phyloP scores from a whole-genome alignment of 1,284 basidiomycete species.

The Coriolopsis trogii region DNA sequence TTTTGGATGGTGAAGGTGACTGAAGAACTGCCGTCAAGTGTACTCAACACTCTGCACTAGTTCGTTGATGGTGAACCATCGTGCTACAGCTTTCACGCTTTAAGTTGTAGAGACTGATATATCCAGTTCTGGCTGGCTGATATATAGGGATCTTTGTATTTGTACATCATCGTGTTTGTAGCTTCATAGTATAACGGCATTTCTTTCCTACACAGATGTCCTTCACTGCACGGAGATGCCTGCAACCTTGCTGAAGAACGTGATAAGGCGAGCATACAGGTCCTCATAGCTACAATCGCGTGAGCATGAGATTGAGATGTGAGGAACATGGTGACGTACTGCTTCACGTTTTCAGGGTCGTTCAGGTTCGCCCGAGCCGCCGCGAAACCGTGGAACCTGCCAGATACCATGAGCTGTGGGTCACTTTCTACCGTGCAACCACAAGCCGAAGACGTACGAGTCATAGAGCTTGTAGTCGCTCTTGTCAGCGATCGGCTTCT shows the following conservation, averaged over 20 bases:
- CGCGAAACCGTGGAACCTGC: conserved; percentile 73
- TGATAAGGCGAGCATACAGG: conserved; percentile 57
- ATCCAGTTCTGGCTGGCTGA: no score
- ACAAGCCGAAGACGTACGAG: conserved; percentile 40
- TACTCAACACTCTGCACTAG: conserved; percentile 18
- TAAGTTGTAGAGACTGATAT: no score
- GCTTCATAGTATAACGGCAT: background rate
- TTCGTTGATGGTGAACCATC: no score
- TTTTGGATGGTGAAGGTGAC: conserved; percentile 66
- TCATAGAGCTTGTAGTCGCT: conserved; percentile 59
- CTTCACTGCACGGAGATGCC: conserved; percentile 9
- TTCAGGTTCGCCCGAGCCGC: conserved; percentile 70
- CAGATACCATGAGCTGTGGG: conserved; percentile 10
- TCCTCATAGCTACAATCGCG: conserved; percentile 52
- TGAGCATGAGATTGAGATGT: conserved; percentile 2
- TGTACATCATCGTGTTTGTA: conserved; percentile 4
- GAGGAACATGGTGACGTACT: conserved; percentile 39
- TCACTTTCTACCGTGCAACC: background rate
- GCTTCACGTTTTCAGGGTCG: conserved; percentile 64
- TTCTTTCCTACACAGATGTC: background rate
- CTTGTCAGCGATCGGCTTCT: conserved; percentile 56
- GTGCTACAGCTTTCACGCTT: no score
- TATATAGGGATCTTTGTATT: background rate
- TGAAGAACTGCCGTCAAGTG: conserved; percentile 20
- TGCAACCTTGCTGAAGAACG: conserved; percentile 47